Evolutionary conservation across 2,329 filamentous ascomycete species (phyloP).

Genomic region (Didymosphaeria variabile): DNA sequence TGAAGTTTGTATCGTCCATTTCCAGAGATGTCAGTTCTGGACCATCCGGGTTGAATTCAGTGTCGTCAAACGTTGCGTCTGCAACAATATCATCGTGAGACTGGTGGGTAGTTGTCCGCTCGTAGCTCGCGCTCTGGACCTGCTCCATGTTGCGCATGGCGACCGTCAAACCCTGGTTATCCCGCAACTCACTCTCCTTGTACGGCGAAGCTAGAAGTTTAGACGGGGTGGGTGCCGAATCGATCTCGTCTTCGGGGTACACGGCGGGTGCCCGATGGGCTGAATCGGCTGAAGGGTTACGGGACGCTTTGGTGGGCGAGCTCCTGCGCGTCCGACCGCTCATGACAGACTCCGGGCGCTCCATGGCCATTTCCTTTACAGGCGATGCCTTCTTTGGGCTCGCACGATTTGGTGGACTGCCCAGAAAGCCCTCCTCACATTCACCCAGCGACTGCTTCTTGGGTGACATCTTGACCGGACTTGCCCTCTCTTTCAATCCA

Average conservation of each 20-base stretch:
- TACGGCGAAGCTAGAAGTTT: conserved; percentile 33
- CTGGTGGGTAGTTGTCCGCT: conserved; percentile 34
- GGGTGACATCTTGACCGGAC: conserved; percentile 43
- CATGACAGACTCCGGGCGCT: conserved; percentile 37
- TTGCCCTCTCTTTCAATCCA: conserved; percentile 38
- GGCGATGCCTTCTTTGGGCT: conserved; percentile 42
- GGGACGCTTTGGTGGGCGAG: conserved; percentile 42
- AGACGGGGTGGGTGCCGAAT: conserved; percentile 27
- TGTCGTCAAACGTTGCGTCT: conserved; percentile 31
- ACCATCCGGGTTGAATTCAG: conserved; percentile 45
- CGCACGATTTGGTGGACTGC: conserved; percentile 15
- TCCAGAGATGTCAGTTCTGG: conserved; percentile 45
- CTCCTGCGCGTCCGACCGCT: conserved; percentile 37
- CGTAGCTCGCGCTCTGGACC: conserved; percentile 30
- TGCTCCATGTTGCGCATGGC: conserved; percentile 48
- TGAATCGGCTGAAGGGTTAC: conserved; percentile 32
- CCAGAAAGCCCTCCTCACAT: conserved; percentile 31
- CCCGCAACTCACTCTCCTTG: conserved; percentile 39
- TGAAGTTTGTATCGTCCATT: conserved; percentile 78
- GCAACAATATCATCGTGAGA: conserved; percentile 35
- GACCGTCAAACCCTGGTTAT: conserved; percentile 51
- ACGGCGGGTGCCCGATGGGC: conserved; percentile 22
- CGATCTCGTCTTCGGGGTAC: conserved; percentile 21
- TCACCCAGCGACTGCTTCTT: conserved; percentile 39
- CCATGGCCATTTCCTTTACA: conserved; percentile 29